Percentiles rank a stretch among this genome's conserved stretches.
These are phyloP conservation scores for Diplodia seriata DNA, from an alignment of 2,329 filamentous ascomycete genomes.

Conservation along the genomic window DNA sequence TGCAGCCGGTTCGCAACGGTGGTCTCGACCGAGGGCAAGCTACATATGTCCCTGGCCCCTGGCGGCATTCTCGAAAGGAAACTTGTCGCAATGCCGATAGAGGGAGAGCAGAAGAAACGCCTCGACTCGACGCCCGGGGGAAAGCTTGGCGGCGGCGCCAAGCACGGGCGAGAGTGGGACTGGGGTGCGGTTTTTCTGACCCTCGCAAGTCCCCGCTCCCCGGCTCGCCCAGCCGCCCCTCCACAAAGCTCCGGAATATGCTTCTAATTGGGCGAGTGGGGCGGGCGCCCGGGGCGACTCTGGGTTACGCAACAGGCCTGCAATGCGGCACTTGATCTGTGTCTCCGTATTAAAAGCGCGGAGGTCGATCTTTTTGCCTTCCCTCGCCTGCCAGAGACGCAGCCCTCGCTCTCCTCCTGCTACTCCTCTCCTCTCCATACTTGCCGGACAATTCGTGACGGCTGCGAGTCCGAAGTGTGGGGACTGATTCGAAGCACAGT, in stretches of 20 bases:
- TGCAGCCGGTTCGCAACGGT: background rate
- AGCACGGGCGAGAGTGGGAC: conserved; percentile 16
- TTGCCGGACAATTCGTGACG: too few species aligned
- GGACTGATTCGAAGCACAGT: too few species aligned
- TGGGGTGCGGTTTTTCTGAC: background rate
- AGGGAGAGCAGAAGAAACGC: background rate
- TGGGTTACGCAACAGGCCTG: background rate
- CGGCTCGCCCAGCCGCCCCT: background rate
- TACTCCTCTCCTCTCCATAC: too few species aligned
- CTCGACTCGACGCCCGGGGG: background rate
- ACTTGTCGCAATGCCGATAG: too few species aligned
- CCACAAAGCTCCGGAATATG: background rate
- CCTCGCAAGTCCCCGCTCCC: too few species aligned
- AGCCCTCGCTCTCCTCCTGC: background rate
- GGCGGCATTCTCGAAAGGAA: background rate
- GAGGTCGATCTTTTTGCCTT: too few species aligned
- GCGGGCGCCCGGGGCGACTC: too few species aligned
- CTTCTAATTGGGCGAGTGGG: background rate
- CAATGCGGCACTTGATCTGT: background rate
- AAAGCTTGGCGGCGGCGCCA: conserved; percentile 15
- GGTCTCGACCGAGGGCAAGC: background rate
- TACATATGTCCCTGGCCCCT: background rate
- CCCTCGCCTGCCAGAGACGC: background rate
- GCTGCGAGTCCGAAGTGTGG: too few species aligned
- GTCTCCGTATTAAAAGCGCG: conserved; percentile 10